Evolutionary conservation across 176 grass and related monocot genomes (phyloP).

Genomic region (Stipa capillata): DNA sequence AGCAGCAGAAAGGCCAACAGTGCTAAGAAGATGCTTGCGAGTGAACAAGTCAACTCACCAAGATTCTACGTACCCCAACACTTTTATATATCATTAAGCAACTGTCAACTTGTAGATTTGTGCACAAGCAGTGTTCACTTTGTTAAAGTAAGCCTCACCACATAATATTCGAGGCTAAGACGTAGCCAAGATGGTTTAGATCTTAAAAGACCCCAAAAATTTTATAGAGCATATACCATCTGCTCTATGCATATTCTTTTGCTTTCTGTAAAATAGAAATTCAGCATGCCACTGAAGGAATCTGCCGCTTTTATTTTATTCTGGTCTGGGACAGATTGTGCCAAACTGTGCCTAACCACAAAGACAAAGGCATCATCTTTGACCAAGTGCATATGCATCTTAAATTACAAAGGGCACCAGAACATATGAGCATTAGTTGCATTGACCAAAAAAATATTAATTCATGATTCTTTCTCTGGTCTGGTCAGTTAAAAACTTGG

Average conservation of each 20-base stretch:
- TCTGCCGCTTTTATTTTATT: not conserved
- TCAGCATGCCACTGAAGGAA: not conserved
- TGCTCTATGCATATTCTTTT: not conserved
- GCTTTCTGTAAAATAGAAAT: not conserved
- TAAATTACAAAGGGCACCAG: no score
- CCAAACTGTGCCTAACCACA: no score
- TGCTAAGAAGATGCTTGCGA: not conserved
- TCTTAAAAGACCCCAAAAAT: not conserved
- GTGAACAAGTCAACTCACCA: not conserved
- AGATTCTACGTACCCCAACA: not conserved
- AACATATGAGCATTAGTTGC: no score
- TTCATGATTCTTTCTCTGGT: no score
- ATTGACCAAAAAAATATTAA: not conserved
- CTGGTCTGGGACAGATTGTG: no score
- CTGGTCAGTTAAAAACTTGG: not conserved
- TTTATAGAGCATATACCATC: not conserved
- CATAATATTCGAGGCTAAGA: no score
- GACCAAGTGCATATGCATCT: no score
- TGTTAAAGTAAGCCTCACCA: no score
- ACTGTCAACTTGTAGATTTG: not conserved
- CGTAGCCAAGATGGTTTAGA: not conserved
- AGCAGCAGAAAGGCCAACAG: not conserved
- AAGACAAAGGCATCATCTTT: no score
- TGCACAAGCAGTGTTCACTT: not conserved
- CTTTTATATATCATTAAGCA: not conserved